phyloP scores from a whole-genome alignment of 352 stramenopile genomes.

The Saprolegnia diclina region DNA sequence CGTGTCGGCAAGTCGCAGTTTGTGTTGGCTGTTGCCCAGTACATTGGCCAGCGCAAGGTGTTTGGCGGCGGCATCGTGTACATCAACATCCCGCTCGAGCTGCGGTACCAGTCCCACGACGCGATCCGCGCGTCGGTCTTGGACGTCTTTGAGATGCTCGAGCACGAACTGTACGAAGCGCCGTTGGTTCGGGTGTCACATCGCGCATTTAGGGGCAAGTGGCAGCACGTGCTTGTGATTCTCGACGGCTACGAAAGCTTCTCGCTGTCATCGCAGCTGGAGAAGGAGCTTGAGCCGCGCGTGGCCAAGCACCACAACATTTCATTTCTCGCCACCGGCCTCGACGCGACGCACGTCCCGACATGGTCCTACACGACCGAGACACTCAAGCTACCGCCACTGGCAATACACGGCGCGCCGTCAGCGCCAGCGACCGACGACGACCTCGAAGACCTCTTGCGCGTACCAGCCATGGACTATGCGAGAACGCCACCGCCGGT shows the following conservation, averaged over 20 bases:
- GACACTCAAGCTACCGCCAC: not conserved
- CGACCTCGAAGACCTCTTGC: not conserved
- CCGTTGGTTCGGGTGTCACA: not conserved
- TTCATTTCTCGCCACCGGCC: not conserved
- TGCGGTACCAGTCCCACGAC: not conserved
- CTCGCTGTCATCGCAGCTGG: not conserved
- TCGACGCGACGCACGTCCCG: not conserved
- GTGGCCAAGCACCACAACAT: conserved; percentile 10
- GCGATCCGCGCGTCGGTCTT: not conserved
- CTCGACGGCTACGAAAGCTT: conserved; percentile 4
- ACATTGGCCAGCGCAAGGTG: conserved; percentile 9
- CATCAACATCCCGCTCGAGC: conserved; percentile 5
- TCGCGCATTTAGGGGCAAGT: conserved; percentile 9
- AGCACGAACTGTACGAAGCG: not conserved
- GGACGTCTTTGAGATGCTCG: conserved; percentile 6
- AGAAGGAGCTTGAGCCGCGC: not conserved
- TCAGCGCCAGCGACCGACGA: not conserved
- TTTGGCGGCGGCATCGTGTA: conserved; percentile 22
- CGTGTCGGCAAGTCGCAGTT: conserved; percentile 21
- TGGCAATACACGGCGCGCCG: not conserved
- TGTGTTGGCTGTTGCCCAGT: conserved; percentile 8
- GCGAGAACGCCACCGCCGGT: not conserved
- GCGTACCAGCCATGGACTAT: not conserved
- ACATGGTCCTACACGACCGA: not conserved
- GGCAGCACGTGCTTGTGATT: conserved; percentile 3